These are phyloP conservation scores for Saitozyma sp. DNA, from an alignment of 768 basidiomycete genomes.

Conservation along the genomic window DNA sequence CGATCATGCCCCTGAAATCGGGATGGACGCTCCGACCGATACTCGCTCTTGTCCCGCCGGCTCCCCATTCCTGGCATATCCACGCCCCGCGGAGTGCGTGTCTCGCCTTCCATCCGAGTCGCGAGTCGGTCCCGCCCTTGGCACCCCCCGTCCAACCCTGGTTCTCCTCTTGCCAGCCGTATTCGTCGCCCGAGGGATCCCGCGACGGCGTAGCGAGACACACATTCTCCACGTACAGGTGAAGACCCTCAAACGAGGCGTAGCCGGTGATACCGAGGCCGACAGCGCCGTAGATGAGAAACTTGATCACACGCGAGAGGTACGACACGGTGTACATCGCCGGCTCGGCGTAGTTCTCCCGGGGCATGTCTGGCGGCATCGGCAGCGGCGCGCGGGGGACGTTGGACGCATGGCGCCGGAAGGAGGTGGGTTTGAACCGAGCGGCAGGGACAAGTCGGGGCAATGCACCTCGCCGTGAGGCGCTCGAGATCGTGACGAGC, in stretches of 20 bases:
- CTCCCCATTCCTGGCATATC: slow-evolving; percentile 45
- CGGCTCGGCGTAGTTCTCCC: slow-evolving; percentile 44
- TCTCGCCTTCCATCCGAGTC: slow-evolving; percentile 42
- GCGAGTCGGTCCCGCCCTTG: slow-evolving; percentile 41
- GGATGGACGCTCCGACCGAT: slow-evolving; percentile 28
- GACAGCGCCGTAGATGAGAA: slow-evolving; percentile 34
- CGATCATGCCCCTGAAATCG: slow-evolving; percentile 39
- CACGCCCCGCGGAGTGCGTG: slow-evolving; percentile 47
- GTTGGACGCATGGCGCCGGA: slow-evolving; percentile 6
- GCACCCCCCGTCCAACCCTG: slow-evolving; percentile 44
- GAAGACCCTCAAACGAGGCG: slow-evolving; percentile 28
- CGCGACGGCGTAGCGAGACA: slow-evolving; percentile 29
- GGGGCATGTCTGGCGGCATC: slow-evolving; percentile 38
- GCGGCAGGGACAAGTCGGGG: no score
- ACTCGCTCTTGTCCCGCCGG: slow-evolving; percentile 23
- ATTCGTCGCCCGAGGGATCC: slow-evolving; percentile 20
- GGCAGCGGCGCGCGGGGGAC: slow-evolving; percentile 7
- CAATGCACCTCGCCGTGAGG: no score
- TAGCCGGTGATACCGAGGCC: slow-evolving; percentile 17
- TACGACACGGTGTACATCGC: slow-evolving; percentile 44
- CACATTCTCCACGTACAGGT: slow-evolving; percentile 31
- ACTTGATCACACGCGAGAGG: slow-evolving; percentile 33
- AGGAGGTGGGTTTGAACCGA: neutral
- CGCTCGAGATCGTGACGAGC: no score
- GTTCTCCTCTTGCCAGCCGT: slow-evolving; percentile 44